A percentile compares a stretch with the other conserved stretches of the same genome.
Evolutionary conservation across 768 basidiomycete species (phyloP).

Genomic region (Boletales sp.): DNA sequence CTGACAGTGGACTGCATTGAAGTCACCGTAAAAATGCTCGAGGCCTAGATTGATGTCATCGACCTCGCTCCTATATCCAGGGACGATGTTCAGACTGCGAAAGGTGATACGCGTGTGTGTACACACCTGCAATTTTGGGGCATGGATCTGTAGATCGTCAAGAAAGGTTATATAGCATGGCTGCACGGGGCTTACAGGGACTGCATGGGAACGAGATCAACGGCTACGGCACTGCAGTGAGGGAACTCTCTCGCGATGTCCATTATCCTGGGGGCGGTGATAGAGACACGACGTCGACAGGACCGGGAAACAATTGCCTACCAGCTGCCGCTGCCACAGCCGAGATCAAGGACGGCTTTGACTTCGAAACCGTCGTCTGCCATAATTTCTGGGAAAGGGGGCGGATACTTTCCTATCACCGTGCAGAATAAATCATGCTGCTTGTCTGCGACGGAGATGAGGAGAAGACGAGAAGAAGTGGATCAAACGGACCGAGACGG

Average conservation of each 20-base stretch:
- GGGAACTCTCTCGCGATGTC: constrained; percentile 73
- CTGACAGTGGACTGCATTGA: constrained; percentile 71
- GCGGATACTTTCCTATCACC: constrained; percentile 65
- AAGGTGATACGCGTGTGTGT: constrained; percentile 2
- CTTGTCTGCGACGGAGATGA: constrained; percentile 43
- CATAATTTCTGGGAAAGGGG: constrained; percentile 55
- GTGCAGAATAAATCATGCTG: constrained; percentile 65
- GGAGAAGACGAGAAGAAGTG: constrained; percentile 1
- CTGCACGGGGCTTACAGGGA: constrained; percentile 44
- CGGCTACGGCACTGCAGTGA: constrained; percentile 62
- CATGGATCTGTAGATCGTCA: constrained; percentile 46
- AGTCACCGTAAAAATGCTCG: constrained; percentile 76
- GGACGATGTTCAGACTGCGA: constrained; percentile 2
- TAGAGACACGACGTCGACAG: constrained; percentile 3
- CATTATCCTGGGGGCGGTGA: constrained; percentile 54
- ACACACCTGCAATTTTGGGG: constrained; percentile 66
- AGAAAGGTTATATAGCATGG: constrained; percentile 9
- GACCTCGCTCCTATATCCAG: constrained; percentile 61
- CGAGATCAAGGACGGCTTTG: constrained; percentile 69
- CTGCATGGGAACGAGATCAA: constrained; percentile 81
- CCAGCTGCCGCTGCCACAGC: constrained; percentile 80
- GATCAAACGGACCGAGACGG: constrained; percentile 51
- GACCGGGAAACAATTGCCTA: constrained; percentile 26
- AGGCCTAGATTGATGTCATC: constrained; percentile 84
- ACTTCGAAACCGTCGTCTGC: constrained; percentile 53